A percentile compares a stretch with the other conserved stretches of the same genome.
Conservation (phyloP, 192 early-diverging fungal genomes). For the Phycomyces nitens region DNA sequence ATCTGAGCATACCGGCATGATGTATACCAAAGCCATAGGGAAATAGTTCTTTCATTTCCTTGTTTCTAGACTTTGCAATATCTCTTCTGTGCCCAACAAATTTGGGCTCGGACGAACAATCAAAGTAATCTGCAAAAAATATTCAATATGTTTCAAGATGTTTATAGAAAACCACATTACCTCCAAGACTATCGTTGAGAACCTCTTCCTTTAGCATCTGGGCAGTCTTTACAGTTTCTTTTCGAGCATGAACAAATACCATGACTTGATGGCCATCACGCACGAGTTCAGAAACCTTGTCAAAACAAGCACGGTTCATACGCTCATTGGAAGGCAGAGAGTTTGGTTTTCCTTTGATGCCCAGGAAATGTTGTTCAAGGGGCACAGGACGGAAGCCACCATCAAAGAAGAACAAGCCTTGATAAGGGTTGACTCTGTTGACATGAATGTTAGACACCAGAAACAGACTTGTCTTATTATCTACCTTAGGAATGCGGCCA, state of each 20-base stretch:
- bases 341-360: constrained; percentile 86
- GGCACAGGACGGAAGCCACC: constrained; percentile 92
- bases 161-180: too few relatives aligned
- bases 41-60: constrained; percentile 86
- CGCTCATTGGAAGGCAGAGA: constrained; percentile 54
- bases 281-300: constrained; percentile 72
- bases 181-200: constrained; percentile 73
- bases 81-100: constrained; percentile 62
- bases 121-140: constrained; percentile 54
- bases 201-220: constrained; percentile 87
- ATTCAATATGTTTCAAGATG: too few relatives aligned
- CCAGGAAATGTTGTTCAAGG: constrained; percentile 93
- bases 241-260: constrained; percentile 98
- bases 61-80: constrained; percentile 71
- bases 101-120: constrained; percentile 45
- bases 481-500: constrained; percentile 82
- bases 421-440: constrained; percentile 79
- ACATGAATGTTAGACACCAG: too few relatives aligned
- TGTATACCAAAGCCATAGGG: constrained; percentile 86
- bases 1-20: constrained; percentile 93
- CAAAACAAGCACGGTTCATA: constrained; percentile 85
- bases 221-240: constrained; percentile 96
- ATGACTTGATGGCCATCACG: constrained; percentile 92
- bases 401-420: constrained; percentile 97
- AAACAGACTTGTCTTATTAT: too few relatives aligned